Percentiles rank a stretch among this genome's conserved stretches.
phyloP scores from a whole-genome alignment of 2,329 filamentous ascomycete species.

The Penicillium glabrum region DNA sequence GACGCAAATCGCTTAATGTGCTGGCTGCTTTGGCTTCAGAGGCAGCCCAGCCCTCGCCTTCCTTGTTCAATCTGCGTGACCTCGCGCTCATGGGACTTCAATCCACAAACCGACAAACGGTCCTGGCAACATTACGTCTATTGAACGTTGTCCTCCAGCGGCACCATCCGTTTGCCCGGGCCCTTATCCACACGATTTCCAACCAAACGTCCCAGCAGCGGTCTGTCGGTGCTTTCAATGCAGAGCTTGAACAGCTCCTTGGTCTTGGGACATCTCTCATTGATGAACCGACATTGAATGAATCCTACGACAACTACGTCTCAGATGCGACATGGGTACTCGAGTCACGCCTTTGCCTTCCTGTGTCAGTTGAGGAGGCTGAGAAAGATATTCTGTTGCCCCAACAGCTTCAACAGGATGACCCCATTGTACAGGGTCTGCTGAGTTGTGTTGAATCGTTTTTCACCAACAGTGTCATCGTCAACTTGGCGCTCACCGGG shows the following conservation, averaged over 20 bases:
- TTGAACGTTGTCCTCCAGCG: conserved; percentile 81
- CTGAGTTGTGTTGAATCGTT: conserved; percentile 70
- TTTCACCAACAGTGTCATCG: conserved; percentile 86
- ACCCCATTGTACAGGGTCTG: conserved; percentile 54
- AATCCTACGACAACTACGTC: conserved; percentile 47
- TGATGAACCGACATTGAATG: conserved; percentile 38
- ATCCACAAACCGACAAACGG: conserved; percentile 83
- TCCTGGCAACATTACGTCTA: conserved; percentile 83
- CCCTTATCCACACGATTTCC: conserved; percentile 62
- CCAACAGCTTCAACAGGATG: conserved; percentile 65
- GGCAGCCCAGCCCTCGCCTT: conserved; percentile 74
- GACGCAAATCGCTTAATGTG: conserved; percentile 85
- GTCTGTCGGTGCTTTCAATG: conserved; percentile 41
- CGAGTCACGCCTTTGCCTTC: conserved; percentile 38
- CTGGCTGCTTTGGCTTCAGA: conserved; percentile 75
- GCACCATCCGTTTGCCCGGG: conserved; percentile 79
- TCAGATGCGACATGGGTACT: conserved; percentile 54
- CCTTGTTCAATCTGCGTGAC: conserved; percentile 91
- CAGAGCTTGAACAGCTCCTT: conserved; percentile 40
- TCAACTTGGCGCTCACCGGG: conserved; percentile 84
- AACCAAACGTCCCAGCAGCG: conserved; percentile 30
- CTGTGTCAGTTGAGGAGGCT: conserved; percentile 27
- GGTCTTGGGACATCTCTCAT: conserved; percentile 38
- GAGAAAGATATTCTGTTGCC: conserved; percentile 60
- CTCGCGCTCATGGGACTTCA: conserved; percentile 81